Conservation (phyloP, 164 flowering plant species). For the Nelumbo lutea region DNA sequence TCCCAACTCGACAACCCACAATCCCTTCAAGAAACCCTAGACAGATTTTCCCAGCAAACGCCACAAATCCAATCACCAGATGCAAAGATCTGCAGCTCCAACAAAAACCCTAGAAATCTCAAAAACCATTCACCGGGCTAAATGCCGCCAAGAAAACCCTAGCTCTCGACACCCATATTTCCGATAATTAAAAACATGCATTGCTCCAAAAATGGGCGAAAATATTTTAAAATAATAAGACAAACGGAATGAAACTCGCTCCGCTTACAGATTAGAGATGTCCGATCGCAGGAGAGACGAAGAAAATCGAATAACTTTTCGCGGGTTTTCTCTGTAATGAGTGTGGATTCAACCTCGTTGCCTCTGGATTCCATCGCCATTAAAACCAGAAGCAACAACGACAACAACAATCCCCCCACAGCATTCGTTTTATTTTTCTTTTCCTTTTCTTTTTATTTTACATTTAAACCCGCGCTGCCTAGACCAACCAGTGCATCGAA, state of each 20-base stretch:
- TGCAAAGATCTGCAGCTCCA: background rate
- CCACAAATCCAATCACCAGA: background rate
- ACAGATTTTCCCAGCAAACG: background rate
- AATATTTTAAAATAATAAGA: background rate
- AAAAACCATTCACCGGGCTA: background rate
- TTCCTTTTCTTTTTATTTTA: background rate
- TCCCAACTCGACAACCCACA: background rate
- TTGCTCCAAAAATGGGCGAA: background rate
- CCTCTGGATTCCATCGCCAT: conserved; percentile 5
- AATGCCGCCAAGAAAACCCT: background rate
- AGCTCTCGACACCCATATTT: background rate
- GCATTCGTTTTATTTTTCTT: background rate
- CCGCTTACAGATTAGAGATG: background rate
- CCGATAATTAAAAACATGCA: background rate
- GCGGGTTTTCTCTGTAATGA: background rate
- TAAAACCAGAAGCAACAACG: background rate
- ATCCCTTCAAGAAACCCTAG: background rate
- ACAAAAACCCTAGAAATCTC: background rate
- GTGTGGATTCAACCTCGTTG: background rate
- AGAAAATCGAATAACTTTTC: background rate
- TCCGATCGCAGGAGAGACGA: background rate
- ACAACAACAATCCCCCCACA: background rate
- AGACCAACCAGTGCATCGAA: no score
- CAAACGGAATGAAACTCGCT: background rate
- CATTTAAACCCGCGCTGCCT: no score